phyloP scores from a whole-genome alignment of 2,329 filamentous ascomycete genomes.

The Xylariaceae sp. region DNA sequence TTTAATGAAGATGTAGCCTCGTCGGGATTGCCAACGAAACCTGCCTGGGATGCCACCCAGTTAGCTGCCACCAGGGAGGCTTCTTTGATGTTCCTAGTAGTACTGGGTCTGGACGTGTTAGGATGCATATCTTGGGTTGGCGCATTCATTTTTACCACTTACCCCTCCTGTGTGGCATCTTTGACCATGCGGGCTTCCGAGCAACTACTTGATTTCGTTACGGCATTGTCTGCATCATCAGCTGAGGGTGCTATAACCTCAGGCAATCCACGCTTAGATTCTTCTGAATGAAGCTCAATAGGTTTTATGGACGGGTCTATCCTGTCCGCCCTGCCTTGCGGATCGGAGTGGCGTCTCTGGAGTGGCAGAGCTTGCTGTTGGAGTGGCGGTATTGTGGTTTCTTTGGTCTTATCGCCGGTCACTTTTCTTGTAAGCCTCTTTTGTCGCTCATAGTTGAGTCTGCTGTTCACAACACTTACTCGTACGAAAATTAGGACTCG shows the following conservation, averaged over 20 bases:
- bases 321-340: constrained; percentile 7
- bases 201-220: neutral
- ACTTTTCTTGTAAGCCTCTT: constrained; percentile 10
- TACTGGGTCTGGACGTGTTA: constrained; percentile 3
- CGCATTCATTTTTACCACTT: neutral
- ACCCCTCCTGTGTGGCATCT: constrained; percentile 7
- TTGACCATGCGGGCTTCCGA: neutral
- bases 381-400: neutral
- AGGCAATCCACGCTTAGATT: neutral
- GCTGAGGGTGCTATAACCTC: constrained; percentile 1
- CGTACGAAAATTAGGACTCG: neutral
- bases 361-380: neutral
- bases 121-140: neutral
- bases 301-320: constrained; percentile 1
- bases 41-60: constrained; percentile 15
- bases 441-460: no score
- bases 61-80: constrained; percentile 10
- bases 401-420: constrained; percentile 1
- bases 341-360: constrained; percentile 12
- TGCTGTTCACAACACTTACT: constrained; percentile 6
- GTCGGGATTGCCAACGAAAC: constrained; percentile 17
- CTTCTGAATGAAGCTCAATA: neutral
- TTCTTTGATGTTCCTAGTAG: constrained; percentile 4
- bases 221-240: neutral
- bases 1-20: constrained; percentile 20